phyloP scores from a whole-genome alignment of 345 rosid species.

The Erodium maritimum region DNA sequence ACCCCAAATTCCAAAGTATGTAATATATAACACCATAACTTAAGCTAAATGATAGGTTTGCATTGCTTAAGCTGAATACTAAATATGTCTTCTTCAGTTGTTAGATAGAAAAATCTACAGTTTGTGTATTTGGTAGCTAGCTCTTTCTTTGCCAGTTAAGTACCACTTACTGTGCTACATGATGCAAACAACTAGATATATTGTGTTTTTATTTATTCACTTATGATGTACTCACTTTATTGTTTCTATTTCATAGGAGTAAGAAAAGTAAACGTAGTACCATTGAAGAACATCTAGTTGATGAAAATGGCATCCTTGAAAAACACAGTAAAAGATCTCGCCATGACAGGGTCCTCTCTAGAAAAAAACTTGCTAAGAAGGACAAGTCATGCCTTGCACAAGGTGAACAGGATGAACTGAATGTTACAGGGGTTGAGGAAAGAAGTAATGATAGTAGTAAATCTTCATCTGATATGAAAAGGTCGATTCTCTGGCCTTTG shows the following conservation, averaged over 20 bases:
- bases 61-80: too few species aligned
- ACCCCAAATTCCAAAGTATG: conserved; percentile 54
- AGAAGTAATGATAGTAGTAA: conserved; percentile 15
- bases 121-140: background rate
- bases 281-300: conserved; percentile 26
- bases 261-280: conserved; percentile 47
- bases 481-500: conserved; percentile 21
- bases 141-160: background rate
- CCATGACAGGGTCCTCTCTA: background rate
- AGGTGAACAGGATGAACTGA: conserved; percentile 14
- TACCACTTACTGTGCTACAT: background rate
- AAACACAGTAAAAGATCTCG: conserved; percentile 20
- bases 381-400: conserved; percentile 13
- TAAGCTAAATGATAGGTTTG: background rate
- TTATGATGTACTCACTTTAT: background rate
- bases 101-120: background rate
- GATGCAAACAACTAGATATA: background rate
- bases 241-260: conserved; percentile 30
- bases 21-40: too few species aligned
- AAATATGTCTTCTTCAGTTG: too few species aligned
- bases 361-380: conserved; percentile 18
- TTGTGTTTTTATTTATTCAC: background rate
- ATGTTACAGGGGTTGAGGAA: conserved; percentile 16
- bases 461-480: conserved; percentile 12
- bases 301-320: conserved; percentile 5